Evolutionary conservation across 345 rosid genomes (phyloP).

Genomic region (Viola odorata): DNA sequence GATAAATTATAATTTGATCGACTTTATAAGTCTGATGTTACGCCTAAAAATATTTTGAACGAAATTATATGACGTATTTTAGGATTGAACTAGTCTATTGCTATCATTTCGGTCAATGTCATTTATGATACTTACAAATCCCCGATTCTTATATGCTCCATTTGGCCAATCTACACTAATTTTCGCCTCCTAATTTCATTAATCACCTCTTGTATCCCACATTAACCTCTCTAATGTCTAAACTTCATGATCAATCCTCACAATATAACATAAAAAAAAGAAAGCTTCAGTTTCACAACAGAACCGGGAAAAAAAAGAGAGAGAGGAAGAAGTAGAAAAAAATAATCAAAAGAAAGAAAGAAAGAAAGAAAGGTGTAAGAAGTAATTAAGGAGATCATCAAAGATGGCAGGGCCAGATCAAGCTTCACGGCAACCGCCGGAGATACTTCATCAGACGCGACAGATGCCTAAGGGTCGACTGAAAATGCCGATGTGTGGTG

Average conservation of each 20-base stretch:
- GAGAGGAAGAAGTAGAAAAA: not conserved
- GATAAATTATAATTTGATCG: too few relatives aligned
- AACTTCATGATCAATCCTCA: not conserved
- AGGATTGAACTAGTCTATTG: too few relatives aligned
- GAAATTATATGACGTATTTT: too few relatives aligned
- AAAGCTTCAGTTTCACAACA: not conserved
- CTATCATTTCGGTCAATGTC: too few relatives aligned
- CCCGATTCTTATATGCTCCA: too few relatives aligned
- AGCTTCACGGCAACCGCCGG: slow-evolving; percentile 25
- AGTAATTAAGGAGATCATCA: not conserved
- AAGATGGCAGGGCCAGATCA: slow-evolving; percentile 34
- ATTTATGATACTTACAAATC: too few relatives aligned
- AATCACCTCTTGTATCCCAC: not conserved
- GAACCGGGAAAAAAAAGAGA: not conserved
- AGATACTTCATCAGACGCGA: slow-evolving; percentile 32
- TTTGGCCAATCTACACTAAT: too few relatives aligned
- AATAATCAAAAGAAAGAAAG: too few relatives aligned
- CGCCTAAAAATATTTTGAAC: too few relatives aligned
- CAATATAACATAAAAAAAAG: not conserved
- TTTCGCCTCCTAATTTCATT: not conserved
- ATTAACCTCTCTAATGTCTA: not conserved
- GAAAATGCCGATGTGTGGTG: slow-evolving; percentile 44
- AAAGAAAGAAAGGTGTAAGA: too few relatives aligned
- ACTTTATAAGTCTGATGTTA: too few relatives aligned
- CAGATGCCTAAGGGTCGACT: slow-evolving; percentile 26